These are phyloP conservation scores for Vitellaria paradoxa DNA, from an alignment of 179 eudicot species.

Conservation along the genomic window DNA sequence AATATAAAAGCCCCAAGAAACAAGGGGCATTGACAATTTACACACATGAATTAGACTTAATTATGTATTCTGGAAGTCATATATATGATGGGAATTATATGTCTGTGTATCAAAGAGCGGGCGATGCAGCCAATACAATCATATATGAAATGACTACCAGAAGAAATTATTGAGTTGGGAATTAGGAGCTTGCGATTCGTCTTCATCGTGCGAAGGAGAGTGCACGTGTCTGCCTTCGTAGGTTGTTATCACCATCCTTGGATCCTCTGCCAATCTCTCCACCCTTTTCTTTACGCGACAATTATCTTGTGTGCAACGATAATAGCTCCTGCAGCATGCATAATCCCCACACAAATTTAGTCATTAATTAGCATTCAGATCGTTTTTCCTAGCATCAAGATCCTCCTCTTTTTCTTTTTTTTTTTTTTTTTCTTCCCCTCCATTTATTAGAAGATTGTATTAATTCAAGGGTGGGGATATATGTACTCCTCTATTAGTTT, in stretches of 20 bases:
- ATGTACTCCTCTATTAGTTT: too few relatives aligned
- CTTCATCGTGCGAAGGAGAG: slow-evolving; percentile 63
- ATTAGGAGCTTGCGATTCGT: slow-evolving; percentile 36
- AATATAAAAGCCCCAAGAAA: too few relatives aligned
- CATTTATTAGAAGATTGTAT: too few relatives aligned
- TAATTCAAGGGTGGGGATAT: too few relatives aligned
- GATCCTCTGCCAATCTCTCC: slow-evolving; percentile 79
- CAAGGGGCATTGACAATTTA: too few relatives aligned
- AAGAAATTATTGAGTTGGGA: slow-evolving; percentile 55
- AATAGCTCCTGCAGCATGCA: slow-evolving; percentile 64
- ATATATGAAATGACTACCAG: slow-evolving; percentile 28
- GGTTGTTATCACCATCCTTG: slow-evolving; percentile 81
- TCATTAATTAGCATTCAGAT: not conserved
- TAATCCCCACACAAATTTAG: not conserved
- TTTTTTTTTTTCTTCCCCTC: too few relatives aligned
- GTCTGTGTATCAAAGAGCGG: too few relatives aligned
- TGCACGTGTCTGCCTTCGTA: slow-evolving; percentile 78
- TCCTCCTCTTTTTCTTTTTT: too few relatives aligned
- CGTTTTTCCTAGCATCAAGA: not conserved
- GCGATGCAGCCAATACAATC: too few relatives aligned
- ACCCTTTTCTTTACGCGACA: slow-evolving; percentile 78
- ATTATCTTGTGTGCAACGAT: slow-evolving; percentile 79
- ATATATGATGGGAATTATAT: too few relatives aligned
- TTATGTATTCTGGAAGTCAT: too few relatives aligned
- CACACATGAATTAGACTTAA: too few relatives aligned